Conservation (phyloP, 495 filamentous ascomycete species). For the Aspergillus bridgeri region DNA sequence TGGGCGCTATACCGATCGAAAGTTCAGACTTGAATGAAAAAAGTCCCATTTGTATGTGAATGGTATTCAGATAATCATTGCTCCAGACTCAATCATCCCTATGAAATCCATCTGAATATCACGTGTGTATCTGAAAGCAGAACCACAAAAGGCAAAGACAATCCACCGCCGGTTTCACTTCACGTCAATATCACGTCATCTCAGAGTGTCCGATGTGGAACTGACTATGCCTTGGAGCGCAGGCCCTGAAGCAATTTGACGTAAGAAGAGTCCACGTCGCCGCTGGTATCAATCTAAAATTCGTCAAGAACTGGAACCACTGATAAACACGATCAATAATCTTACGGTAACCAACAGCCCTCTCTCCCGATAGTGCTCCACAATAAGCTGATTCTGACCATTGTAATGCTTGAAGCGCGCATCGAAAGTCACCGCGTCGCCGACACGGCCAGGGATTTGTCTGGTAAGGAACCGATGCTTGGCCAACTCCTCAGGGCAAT, state of each 20-base stretch:
- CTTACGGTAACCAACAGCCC: not conserved
- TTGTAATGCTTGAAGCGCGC: not conserved
- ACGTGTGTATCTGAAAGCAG: no score
- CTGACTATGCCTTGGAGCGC: not conserved
- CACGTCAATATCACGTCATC: not conserved
- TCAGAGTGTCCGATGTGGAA: not conserved
- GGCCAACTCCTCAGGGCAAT: not conserved
- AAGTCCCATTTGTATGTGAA: no score
- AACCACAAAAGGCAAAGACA: not conserved
- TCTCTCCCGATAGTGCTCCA: not conserved
- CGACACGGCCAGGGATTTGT: not conserved
- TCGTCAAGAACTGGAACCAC: not conserved
- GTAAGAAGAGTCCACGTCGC: not conserved
- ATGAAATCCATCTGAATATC: no score
- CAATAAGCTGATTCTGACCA: not conserved
- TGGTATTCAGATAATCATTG: no score
- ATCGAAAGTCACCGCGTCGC: not conserved
- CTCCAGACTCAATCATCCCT: no score
- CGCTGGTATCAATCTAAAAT: slow-evolving; percentile 1
- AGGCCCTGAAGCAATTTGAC: not conserved
- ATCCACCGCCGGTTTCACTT: no score
- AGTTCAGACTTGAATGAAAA: no score
- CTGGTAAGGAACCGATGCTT: not conserved
- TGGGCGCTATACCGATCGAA: no score
- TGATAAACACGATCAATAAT: not conserved